Evolutionary conservation across 208 protist species (phyloP).

Genomic region (Trypanosoma brucei): DNA sequence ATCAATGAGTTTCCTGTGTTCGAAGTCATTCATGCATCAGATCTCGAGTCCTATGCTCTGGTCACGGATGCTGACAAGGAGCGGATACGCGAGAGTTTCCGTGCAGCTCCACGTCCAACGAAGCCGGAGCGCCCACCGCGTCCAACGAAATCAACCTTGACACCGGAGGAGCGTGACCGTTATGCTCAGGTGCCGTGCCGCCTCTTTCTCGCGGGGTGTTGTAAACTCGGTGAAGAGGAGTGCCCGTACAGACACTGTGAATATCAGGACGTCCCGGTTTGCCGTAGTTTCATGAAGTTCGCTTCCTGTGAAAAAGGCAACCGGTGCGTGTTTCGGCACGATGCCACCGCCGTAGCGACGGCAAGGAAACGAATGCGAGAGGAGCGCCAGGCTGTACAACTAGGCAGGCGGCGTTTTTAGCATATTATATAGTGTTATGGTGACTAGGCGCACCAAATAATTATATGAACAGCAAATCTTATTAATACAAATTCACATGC

Average conservation of each 20-base stretch:
- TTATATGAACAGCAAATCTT: no score
- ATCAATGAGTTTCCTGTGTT: constrained; percentile 87
- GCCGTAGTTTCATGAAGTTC: constrained; percentile 47
- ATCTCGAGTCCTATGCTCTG: constrained; percentile 37
- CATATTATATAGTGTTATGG: not conserved
- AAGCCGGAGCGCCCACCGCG: constrained; percentile 22
- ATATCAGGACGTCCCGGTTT: constrained; percentile 55
- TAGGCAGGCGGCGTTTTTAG: not conserved
- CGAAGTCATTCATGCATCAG: constrained; percentile 42
- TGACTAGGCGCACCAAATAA: no score
- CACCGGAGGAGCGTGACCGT: constrained; percentile 37
- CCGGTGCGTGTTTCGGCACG: constrained; percentile 76
- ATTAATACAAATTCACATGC: no score
- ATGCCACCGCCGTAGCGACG: constrained; percentile 32
- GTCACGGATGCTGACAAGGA: constrained; percentile 76
- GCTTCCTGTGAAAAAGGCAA: constrained; percentile 53
- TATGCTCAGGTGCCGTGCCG: constrained; percentile 60
- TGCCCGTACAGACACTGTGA: constrained; percentile 82
- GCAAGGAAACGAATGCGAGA: constrained; percentile 31
- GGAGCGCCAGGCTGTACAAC: constrained; percentile 4
- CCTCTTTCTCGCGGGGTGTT: constrained; percentile 50
- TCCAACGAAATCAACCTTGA: constrained; percentile 42
- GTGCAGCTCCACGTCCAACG: constrained; percentile 26
- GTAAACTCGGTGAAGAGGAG: constrained; percentile 33
- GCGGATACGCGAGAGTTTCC: constrained; percentile 64